A percentile compares a stretch with the other conserved stretches of the same genome.
These are phyloP conservation scores for Cornus controversa DNA, from an alignment of 148 eudicot species.

Conservation along the genomic window DNA sequence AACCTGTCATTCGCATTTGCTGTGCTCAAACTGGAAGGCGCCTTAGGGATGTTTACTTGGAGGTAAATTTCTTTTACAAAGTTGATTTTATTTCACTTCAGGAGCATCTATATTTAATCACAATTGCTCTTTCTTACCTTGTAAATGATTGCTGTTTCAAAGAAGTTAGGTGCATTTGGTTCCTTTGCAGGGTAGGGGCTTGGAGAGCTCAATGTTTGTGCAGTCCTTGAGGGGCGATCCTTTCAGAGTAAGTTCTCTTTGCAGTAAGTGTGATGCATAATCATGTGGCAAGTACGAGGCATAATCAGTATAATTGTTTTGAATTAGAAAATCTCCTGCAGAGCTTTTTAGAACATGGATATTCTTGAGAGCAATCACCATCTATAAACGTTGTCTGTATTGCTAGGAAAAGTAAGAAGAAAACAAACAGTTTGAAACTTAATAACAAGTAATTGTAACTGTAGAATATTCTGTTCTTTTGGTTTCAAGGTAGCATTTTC, in stretches of 20 bases:
- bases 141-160: neutral
- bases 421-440: neutral
- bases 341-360: neutral
- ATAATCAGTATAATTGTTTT: neutral
- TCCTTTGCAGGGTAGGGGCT: conserved; percentile 48
- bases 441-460: neutral
- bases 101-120: neutral
- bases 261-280: neutral
- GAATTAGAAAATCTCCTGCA: neutral
- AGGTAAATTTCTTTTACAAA: conserved; percentile 34
- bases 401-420: neutral
- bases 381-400: neutral
- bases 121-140: neutral
- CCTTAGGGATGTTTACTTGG: conserved; percentile 58
- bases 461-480: too few species aligned
- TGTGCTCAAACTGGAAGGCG: conserved; percentile 87
- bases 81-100: neutral
- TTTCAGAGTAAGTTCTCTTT: conserved; percentile 48
- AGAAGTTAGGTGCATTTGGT: neutral
- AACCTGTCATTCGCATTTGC: conserved; percentile 63
- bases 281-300: neutral
- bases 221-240: conserved; percentile 87
- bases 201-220: conserved; percentile 51
- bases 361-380: neutral
- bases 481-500: neutral